Evolutionary conservation across 2,329 filamentous ascomycete species (phyloP).

Genomic region (Elsinoe perseae): DNA sequence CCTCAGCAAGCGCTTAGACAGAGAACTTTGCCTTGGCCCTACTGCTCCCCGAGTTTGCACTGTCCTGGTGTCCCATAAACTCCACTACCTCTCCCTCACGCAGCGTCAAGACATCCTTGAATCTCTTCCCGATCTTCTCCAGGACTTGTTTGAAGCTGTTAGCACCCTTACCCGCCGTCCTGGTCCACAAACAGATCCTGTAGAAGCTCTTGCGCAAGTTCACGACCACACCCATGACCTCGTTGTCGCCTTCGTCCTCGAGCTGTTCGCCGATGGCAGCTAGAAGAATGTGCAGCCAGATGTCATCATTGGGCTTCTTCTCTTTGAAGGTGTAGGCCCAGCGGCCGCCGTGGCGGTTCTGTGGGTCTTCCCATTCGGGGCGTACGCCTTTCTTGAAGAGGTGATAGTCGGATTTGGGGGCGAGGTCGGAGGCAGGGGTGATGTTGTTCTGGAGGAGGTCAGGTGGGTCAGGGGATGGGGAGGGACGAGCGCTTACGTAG

Average conservation of each 20-base stretch:
- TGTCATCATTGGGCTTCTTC: slow-evolving; percentile 89
- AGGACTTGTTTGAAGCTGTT: slow-evolving; percentile 74
- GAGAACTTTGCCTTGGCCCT: slow-evolving; percentile 91
- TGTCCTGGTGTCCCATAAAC: slow-evolving; percentile 94
- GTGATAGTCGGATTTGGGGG: slow-evolving; percentile 97
- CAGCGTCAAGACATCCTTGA: slow-evolving; percentile 87
- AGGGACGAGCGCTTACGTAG: slow-evolving; percentile 60
- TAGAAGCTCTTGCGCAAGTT: slow-evolving; percentile 98
- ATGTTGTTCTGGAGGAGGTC: slow-evolving; percentile 76
- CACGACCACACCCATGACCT: slow-evolving; percentile 98
- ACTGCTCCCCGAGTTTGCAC: slow-evolving; percentile 84
- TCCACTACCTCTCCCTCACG: slow-evolving; percentile 71
- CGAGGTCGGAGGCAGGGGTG: slow-evolving; percentile 86
- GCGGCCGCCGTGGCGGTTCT: slow-evolving; percentile 99
- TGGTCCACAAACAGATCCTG: slow-evolving; percentile 95
- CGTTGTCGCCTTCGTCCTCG: slow-evolving; percentile 86
- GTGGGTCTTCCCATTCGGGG: slow-evolving; percentile 94
- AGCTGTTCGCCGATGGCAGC: slow-evolving; percentile 95
- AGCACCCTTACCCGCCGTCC: slow-evolving; percentile 79
- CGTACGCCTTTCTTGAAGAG: slow-evolving; percentile 97
- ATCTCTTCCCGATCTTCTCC: slow-evolving; percentile 73
- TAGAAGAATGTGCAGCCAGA: slow-evolving; percentile 97
- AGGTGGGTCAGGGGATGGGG: not conserved
- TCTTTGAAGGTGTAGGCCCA: slow-evolving; percentile 99
- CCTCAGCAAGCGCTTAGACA: slow-evolving; percentile 47